Conservation (phyloP, 140 eudicot species). For the Ambrosia hybrid region DNA sequence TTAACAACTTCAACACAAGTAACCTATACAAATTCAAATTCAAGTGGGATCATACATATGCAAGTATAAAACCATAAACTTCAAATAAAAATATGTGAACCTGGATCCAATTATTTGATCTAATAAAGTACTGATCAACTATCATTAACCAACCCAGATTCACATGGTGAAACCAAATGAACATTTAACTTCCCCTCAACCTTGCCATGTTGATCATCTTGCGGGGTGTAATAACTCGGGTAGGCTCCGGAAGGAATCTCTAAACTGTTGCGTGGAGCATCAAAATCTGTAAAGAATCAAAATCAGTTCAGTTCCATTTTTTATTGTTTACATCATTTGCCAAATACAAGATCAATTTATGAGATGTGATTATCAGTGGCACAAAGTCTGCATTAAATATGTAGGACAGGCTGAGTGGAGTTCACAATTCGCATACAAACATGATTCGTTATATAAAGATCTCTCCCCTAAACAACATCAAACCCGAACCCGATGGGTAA, state of each 20-base stretch:
- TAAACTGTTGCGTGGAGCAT: slow-evolving; percentile 94
- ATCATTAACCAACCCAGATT: too few relatives aligned
- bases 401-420: too few relatives aligned
- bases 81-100: too few relatives aligned
- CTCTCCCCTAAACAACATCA: too few relatives aligned
- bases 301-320: slow-evolving; percentile 13
- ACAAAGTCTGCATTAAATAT: not conserved
- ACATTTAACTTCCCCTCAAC: not conserved
- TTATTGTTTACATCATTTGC: slow-evolving; percentile 2
- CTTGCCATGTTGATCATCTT: slow-evolving; percentile 51
- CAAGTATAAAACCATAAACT: not conserved
- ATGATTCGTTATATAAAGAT: too few relatives aligned
- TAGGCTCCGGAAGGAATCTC: slow-evolving; percentile 61
- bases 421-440: too few relatives aligned
- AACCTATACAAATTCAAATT: slow-evolving; percentile 31
- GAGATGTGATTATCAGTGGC: not conserved
- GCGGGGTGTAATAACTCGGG: slow-evolving; percentile 45
- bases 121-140: too few relatives aligned
- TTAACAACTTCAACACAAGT: too few relatives aligned
- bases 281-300: slow-evolving; percentile 52
- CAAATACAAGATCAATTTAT: not conserved
- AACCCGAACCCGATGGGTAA: too few relatives aligned
- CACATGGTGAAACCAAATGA: too few relatives aligned
- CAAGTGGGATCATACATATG: not conserved
- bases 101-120: too few relatives aligned